phyloP scores from a whole-genome alignment of 441 rosid species.

The Brassica balearica region DNA sequence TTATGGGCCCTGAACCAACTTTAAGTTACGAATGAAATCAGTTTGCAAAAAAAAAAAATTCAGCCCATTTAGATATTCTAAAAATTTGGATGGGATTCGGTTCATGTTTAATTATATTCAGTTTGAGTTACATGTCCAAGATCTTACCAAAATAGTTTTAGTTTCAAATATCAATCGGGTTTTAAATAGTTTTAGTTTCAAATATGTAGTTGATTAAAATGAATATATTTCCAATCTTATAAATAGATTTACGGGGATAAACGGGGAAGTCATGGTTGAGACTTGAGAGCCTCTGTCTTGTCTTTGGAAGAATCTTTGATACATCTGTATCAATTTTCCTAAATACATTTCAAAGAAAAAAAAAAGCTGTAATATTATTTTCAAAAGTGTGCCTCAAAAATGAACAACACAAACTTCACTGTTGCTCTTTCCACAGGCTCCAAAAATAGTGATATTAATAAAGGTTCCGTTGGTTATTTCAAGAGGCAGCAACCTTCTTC shows the following conservation, averaged over 20 bases:
- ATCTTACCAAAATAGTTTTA: neutral
- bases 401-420: constrained; percentile 28
- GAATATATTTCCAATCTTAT: constrained; percentile 46
- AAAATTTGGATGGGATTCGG: no score
- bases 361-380: constrained; percentile 2
- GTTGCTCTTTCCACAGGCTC: constrained; percentile 18
- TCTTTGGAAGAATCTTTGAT: constrained; percentile 1
- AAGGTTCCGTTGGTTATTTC: constrained; percentile 15
- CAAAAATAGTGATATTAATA: neutral
- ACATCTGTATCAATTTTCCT: no score
- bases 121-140: constrained; percentile 6
- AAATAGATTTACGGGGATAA: constrained; percentile 20
- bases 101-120: neutral
- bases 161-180: constrained; percentile 1
- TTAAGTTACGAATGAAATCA: no score
- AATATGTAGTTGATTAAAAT: neutral
- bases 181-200: constrained; percentile 11
- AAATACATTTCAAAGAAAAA: no score
- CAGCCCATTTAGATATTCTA: no score
- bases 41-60: no score
- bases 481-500: constrained; percentile 71
- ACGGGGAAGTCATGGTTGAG: constrained; percentile 49
- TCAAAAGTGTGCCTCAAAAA: constrained; percentile 24
- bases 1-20: no score
- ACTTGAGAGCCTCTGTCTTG: constrained; percentile 1